Conservation (phyloP, 148 eudicot genomes). For the Salicornia ramosissima region DNA sequence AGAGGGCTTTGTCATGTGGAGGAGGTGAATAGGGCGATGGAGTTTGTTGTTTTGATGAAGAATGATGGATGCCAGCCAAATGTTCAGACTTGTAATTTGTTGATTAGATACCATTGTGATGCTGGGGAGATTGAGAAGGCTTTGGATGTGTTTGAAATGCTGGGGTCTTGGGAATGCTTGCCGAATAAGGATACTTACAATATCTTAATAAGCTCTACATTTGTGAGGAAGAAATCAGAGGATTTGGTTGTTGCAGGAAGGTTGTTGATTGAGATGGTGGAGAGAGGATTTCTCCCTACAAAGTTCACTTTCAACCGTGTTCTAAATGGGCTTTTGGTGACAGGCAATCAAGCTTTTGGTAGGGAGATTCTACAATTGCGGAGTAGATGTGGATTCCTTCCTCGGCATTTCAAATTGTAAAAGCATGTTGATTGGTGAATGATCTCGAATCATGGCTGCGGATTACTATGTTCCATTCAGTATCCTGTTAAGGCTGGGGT, state of each 20-base stretch:
- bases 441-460: no score
- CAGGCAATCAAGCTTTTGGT: conserved; percentile 86
- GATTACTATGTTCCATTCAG: no score
- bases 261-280: conserved; percentile 80
- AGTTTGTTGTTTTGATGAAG: conserved; percentile 64
- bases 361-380: conserved; percentile 72
- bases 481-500: no score
- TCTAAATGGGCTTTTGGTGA: conserved; percentile 74
- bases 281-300: conserved; percentile 70
- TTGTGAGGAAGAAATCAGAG: conserved; percentile 74
- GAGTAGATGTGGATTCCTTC: conserved; percentile 66
- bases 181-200: conserved; percentile 94
- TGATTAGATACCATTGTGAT: conserved; percentile 75
- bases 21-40: conserved; percentile 62
- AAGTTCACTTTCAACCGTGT: conserved; percentile 67
- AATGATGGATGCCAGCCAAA: conserved; percentile 68
- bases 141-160: conserved; percentile 59
- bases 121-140: conserved; percentile 82
- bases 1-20: conserved; percentile 76
- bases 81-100: conserved; percentile 74
- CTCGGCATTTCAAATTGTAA: conserved; percentile 67
- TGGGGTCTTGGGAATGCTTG: conserved; percentile 63
- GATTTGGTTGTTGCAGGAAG: conserved; percentile 80
- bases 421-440: not conserved
- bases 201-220: conserved; percentile 64